phyloP scores from a whole-genome alignment of 352 stramenopile genomes.

The Globisporangium orthogonon region DNA sequence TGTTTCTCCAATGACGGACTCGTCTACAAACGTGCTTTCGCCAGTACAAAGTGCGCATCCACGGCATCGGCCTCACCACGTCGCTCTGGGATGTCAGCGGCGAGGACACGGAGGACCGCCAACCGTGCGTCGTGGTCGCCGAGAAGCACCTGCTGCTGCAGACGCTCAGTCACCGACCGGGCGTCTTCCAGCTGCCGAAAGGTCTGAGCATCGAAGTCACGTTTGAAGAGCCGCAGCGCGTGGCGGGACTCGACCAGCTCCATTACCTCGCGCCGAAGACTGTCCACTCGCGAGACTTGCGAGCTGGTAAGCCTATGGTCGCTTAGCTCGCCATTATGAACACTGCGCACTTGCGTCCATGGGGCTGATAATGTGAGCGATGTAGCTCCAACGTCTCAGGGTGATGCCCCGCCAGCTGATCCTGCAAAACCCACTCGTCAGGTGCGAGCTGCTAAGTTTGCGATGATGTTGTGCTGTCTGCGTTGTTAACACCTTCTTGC shows the following conservation, averaged over 20 bases:
- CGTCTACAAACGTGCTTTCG: too few relatives aligned
- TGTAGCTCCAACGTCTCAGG: slow-evolving; percentile 6
- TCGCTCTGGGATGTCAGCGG: slow-evolving; percentile 50
- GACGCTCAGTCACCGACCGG: slow-evolving; percentile 23
- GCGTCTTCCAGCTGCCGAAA: slow-evolving; percentile 28
- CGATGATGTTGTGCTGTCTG: background rate
- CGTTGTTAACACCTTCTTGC: background rate
- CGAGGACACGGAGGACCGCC: slow-evolving; percentile 53
- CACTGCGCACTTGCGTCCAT: background rate
- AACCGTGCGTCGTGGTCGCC: slow-evolving; percentile 50
- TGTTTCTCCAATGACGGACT: background rate
- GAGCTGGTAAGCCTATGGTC: background rate
- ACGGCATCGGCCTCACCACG: slow-evolving; percentile 39
- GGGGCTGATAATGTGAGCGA: background rate
- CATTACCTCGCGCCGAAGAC: slow-evolving; percentile 35
- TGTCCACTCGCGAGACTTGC: slow-evolving; percentile 34
- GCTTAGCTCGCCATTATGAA: background rate
- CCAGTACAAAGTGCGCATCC: slow-evolving; percentile 58
- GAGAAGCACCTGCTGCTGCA: slow-evolving; percentile 52
- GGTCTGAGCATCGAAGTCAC: slow-evolving; percentile 37
- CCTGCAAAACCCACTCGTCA: background rate
- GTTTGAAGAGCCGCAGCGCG: slow-evolving; percentile 44
- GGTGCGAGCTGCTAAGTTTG: background rate
- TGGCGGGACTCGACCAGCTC: slow-evolving; percentile 55
- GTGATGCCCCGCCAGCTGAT: background rate